Evolutionary conservation across 306 rosid species (phyloP), one percentile per base, ranked within the genome.

Genomic region (Begonia loranthoides): DNA sequence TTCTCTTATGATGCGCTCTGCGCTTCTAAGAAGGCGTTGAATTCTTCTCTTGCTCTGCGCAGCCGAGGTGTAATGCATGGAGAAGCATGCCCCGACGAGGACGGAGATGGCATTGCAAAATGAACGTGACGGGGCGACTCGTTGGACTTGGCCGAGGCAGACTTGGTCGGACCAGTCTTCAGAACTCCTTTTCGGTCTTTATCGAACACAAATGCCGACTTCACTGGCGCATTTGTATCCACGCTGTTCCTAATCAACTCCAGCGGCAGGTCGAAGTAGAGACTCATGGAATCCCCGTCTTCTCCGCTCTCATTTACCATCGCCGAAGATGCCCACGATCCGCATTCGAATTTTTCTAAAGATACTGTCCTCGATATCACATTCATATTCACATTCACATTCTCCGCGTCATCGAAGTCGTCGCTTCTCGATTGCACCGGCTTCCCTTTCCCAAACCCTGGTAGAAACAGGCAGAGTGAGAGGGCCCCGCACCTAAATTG

Each of bases 331-430:
- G 97, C 87, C 97, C 97, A 90, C 0, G 95, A 90, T 2, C 94
- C 97, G 17, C 97, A 90, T 55, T 90, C 97, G 57, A 90, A 90
- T 28, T 80, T 82, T 60, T 90, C 95, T 69, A 90, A 13, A 2
- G 97, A 90, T 43, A 82, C 87, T 13, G 84, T 78, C 39, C 94
- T 70, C 0, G 94, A 80, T 21, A 85, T 73, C 45, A 49, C 70
- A 7, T 28, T 28, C 50, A 51, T 53, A 24, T 56, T 40, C 45
- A 40, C 66, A 4, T 15, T 62, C 10, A 60, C 50, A 13, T 57
- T 10, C 51, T 36, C 78, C 1, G 36, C 36, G 3, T 28, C 36
- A 28, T 28, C 9, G 36, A 8, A 28, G 7, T 28, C 36, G 57
- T 52, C 71, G 56, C 54, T 79, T 71, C 65, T 72, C 33, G 79